Base-by-base conservation (phyloP, 1,139 yeast species). In the Kodamaea derodonti region DNA sequence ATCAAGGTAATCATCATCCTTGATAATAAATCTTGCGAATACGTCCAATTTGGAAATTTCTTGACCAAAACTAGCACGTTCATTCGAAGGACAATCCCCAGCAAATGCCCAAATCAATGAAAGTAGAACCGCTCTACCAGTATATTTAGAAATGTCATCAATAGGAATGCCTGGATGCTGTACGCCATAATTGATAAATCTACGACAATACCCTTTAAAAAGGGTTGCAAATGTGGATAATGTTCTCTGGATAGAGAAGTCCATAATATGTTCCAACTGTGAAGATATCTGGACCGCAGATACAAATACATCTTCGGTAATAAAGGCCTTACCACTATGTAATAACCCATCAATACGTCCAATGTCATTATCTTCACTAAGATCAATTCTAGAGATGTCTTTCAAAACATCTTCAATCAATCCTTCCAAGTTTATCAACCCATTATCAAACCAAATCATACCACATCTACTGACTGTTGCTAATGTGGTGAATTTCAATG, bases 391-490 rank as follows among this genome's bases (percentile, higher is more conserved):
- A 20, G 41, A 39, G 6, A 20, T 6, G 10, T 33, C 40, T 24
- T 56, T 57, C 3, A 63, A 43, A 20, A 60, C 39, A 14, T 51
- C 55, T 4, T 56, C 39, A 24, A 50, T 41, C 11, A 51, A 31
- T 1, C 45, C 41, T 2, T 53, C 54, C 5, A 53, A 45, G 4
- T 55, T 38, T 3, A 54, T 49, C 22, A 62, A 35, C 2, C 49
- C 43, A 5, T 40, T 32, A 31, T 79, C 81, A 46, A 86, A 66
- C 83, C 90, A 84, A 1, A 90, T 67, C 77, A 92, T 80, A 7
- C 95, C 96, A 65, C 97, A 90, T 56, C 98, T 74, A 57, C 94
- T 85, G 20, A 92, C 75, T 0, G 97, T 92, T 0, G 97, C 98
- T 0, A 87, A 87, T 0, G 97, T 92, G 0, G 95, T 84, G 47